Conservation (phyloP, 768 basidiomycete genomes). For the Phlegmacium glaucopus region DNA sequence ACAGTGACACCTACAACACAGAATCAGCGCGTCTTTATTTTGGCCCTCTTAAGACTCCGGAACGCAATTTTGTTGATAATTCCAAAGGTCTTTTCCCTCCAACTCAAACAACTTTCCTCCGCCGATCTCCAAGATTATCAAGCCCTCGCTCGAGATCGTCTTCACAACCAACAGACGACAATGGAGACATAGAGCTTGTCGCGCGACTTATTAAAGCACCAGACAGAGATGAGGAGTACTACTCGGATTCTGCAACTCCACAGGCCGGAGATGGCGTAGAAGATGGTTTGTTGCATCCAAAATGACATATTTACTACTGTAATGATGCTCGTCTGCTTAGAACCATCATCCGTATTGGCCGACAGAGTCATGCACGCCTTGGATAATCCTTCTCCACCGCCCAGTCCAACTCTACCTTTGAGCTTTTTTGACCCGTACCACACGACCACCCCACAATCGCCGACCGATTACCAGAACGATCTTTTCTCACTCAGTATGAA, state of each 20-base stretch:
- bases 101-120: constrained; percentile 27
- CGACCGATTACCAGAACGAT: constrained; percentile 20
- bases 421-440: constrained; percentile 23
- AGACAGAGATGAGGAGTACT: constrained; percentile 29
- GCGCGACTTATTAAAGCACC: constrained; percentile 25
- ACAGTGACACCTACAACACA: constrained; percentile 40
- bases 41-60: constrained; percentile 50
- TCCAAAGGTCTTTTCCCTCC: constrained; percentile 26
- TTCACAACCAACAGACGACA: constrained; percentile 17
- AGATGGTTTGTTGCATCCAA: constrained; percentile 35
- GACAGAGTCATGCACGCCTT: constrained; percentile 64
- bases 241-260: constrained; percentile 41
- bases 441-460: constrained; percentile 10
- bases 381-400: constrained; percentile 71
- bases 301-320: background rate
- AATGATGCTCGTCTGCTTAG: constrained; percentile 26
- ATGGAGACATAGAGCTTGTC: constrained; percentile 23
- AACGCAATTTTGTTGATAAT: constrained; percentile 41
- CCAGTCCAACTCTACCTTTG: constrained; percentile 24
- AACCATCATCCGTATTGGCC: constrained; percentile 68
- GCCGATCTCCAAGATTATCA: constrained; percentile 52
- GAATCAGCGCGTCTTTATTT: constrained; percentile 45
- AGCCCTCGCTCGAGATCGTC: constrained; percentile 30
- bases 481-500: constrained; percentile 16
- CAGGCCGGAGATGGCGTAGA: constrained; percentile 37